These are phyloP conservation scores for Areca catechu DNA, from an alignment of 176 grass and related monocot genomes.

Conservation along the genomic window DNA sequence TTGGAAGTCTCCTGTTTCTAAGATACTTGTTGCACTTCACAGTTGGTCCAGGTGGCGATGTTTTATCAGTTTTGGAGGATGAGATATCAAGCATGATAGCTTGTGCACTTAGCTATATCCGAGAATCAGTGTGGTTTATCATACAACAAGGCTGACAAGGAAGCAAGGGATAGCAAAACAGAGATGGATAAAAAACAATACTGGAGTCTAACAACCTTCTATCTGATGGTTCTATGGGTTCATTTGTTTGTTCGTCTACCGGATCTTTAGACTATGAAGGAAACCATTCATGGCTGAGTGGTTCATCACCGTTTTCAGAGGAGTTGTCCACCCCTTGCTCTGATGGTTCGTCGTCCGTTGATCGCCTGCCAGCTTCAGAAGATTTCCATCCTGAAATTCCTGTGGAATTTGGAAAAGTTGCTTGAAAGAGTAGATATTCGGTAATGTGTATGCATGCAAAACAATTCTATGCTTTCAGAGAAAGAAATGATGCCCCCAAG, in stretches of 20 bases:
- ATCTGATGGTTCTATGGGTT: constrained; percentile 42
- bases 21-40: constrained; percentile 28
- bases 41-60: constrained; percentile 48
- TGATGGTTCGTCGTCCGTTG: constrained; percentile 26
- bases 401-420: constrained; percentile 41
- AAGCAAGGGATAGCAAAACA: constrained; percentile 20
- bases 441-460: constrained; percentile 58
- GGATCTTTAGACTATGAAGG: constrained; percentile 51
- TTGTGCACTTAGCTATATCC: constrained; percentile 43
- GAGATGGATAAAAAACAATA: constrained; percentile 27
- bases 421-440: constrained; percentile 56
- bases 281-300: constrained; percentile 22
- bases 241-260: constrained; percentile 53
- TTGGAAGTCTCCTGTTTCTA: no score
- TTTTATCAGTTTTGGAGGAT: constrained; percentile 60
- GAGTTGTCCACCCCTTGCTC: constrained; percentile 22
- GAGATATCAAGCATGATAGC: constrained; percentile 96
- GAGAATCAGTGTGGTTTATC: constrained; percentile 40
- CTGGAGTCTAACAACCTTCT: constrained; percentile 62
- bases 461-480: constrained; percentile 60
- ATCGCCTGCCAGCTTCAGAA: constrained; percentile 29
- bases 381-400: constrained; percentile 56
- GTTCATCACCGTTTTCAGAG: constrained; percentile 40
- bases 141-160: constrained; percentile 24
- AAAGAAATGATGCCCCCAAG: constrained; percentile 82